Conservation (phyloP, 2,329 filamentous ascomycete genomes). For the Phoma herbarum region DNA sequence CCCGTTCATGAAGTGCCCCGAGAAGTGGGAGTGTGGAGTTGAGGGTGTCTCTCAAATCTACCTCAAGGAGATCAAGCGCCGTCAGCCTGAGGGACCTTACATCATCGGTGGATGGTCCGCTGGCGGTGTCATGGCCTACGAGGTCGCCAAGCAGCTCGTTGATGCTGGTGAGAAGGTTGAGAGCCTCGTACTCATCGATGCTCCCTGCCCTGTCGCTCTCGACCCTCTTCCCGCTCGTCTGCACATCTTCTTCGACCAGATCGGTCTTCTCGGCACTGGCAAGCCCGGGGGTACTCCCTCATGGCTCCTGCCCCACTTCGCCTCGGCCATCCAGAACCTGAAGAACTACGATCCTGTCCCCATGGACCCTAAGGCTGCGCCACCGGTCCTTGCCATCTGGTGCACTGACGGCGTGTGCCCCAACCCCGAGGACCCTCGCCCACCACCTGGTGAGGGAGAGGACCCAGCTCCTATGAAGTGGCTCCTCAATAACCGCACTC, state of each 20-base stretch:
- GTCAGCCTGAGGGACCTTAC: constrained; percentile 71
- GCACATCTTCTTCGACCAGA: constrained; percentile 76
- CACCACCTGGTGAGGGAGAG: constrained; percentile 67
- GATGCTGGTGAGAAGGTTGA: constrained; percentile 60
- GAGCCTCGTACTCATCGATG: constrained; percentile 62
- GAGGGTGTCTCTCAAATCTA: constrained; percentile 71
- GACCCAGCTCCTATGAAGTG: constrained; percentile 67
- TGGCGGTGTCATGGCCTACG: constrained; percentile 64
- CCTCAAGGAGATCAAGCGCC: constrained; percentile 73
- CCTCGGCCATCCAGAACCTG: constrained; percentile 71
- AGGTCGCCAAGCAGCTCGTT: constrained; percentile 59
- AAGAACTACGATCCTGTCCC: constrained; percentile 73
- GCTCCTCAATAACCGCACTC: constrained; percentile 75
- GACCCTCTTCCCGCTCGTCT: constrained; percentile 63
- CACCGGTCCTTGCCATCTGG: constrained; percentile 73
- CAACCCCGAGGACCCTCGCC: constrained; percentile 69
- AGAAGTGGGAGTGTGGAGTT: constrained; percentile 71
- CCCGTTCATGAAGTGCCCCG: constrained; percentile 74
- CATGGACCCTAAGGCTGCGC: constrained; percentile 66
- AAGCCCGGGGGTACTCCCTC: constrained; percentile 68
- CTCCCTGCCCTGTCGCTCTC: constrained; percentile 62
- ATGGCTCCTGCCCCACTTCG: constrained; percentile 80
- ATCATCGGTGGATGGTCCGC: constrained; percentile 65
- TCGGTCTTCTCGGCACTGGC: constrained; percentile 74
- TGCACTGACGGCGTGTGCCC: constrained; percentile 78